A percentile compares a stretch with the other conserved stretches of the same genome.
Evolutionary conservation across 257 asterid genomes (phyloP).

Genomic region (Solanum sparsipilum): DNA sequence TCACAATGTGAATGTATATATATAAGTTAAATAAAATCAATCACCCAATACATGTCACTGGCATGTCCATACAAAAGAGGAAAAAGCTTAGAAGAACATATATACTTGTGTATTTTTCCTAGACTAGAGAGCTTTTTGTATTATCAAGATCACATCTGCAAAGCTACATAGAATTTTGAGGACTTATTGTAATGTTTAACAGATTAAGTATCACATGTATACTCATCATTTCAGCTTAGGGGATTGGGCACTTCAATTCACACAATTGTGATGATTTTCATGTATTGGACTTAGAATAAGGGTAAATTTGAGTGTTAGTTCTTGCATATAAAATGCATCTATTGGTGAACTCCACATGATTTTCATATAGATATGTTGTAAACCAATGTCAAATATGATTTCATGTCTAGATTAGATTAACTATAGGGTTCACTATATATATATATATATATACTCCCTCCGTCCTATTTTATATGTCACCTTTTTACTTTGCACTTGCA

Average conservation of each 20-base stretch:
- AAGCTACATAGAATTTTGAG: neutral
- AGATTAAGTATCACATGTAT: neutral
- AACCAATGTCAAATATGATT: neutral
- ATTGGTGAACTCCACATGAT: neutral
- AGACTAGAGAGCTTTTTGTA: neutral
- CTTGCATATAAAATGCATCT: neutral
- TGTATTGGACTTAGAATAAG: neutral
- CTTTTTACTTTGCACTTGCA: no score
- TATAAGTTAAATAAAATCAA: neutral
- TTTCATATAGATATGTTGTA: neutral
- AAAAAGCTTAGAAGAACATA: neutral
- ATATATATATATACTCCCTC: no score
- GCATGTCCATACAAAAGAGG: constrained; percentile 8
- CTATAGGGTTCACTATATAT: no score
- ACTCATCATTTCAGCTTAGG: neutral
- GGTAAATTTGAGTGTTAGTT: neutral
- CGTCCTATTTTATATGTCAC: no score
- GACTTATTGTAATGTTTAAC: neutral
- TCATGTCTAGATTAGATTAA: neutral
- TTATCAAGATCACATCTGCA: neutral
- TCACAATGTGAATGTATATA: neutral
- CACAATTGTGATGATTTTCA: neutral
- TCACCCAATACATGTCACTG: constrained; percentile 62
- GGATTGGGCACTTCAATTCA: neutral
- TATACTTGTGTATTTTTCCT: neutral